A percentile compares a stretch with the other conserved stretches of the same genome.
Evolutionary conservation across 768 basidiomycete genomes (phyloP).

Genomic region (Candolleomyces eurysporus): DNA sequence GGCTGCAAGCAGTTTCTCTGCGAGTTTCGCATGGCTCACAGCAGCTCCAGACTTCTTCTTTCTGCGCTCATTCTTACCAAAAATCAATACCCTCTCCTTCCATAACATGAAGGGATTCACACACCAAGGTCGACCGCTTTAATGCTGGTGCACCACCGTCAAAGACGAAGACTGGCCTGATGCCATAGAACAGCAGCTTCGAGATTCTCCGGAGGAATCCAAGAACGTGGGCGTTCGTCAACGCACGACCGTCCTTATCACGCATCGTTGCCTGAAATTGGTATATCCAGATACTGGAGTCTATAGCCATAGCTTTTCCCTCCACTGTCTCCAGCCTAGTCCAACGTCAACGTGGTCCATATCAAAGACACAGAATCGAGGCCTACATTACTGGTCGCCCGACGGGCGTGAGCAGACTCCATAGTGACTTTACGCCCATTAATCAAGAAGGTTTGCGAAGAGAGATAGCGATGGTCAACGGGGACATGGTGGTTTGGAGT

Average conservation of each 20-base stretch:
- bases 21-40: constrained; percentile 79
- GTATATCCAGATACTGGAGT: constrained; percentile 99
- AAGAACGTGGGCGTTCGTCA: constrained; percentile 92
- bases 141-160: constrained; percentile 93
- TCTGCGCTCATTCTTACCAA: constrained; percentile 73
- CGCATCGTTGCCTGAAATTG: constrained; percentile 99
- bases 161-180: constrained; percentile 98
- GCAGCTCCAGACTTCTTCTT: constrained; percentile 91
- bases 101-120: constrained; percentile 19
- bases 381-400: constrained; percentile 89
- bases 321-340: constrained; percentile 88
- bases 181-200: constrained; percentile 95
- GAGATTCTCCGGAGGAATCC: constrained; percentile 88
- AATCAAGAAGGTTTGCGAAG: not conserved
- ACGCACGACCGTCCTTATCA: constrained; percentile 88
- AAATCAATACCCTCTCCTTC: not conserved
- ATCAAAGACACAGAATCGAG: not conserved
- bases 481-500: constrained; percentile 2
- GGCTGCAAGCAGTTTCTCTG: constrained; percentile 89
- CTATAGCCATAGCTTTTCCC: constrained; percentile 94
- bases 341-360: not conserved
- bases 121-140: constrained; percentile 86
- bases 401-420: constrained; percentile 90
- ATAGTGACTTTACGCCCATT: constrained; percentile 98
- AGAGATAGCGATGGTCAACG: not conserved